Percentiles rank a stretch among this genome's conserved stretches.
Conservation (phyloP, 2,329 filamentous ascomycete species). For the Nothopassalora personata region DNA sequence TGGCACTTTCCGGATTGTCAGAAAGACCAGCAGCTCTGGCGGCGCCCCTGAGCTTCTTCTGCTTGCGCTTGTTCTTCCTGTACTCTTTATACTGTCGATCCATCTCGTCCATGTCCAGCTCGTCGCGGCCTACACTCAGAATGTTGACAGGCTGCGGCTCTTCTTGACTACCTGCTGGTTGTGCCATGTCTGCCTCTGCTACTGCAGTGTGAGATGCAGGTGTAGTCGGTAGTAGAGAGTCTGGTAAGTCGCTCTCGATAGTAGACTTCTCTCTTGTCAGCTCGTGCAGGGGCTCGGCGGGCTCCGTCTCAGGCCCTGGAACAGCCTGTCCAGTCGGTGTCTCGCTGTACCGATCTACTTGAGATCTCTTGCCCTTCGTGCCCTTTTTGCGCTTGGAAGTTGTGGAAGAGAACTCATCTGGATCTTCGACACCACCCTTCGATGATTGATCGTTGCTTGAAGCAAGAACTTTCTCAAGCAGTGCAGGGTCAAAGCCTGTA, state of each 20-base stretch:
- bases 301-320: neutral
- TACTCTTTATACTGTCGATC: slow-evolving; percentile 30
- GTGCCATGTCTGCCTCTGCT: neutral
- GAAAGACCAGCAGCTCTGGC: slow-evolving; percentile 13
- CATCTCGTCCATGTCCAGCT: slow-evolving; percentile 34
- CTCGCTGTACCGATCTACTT: neutral
- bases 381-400: slow-evolving; percentile 41
- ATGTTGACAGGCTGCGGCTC: neutral
- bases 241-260: neutral
- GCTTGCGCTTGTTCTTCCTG: slow-evolving; percentile 31
- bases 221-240: neutral
- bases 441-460: slow-evolving; percentile 27
- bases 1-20: slow-evolving; percentile 17
- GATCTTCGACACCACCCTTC: slow-evolving; percentile 20
- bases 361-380: slow-evolving; percentile 43
- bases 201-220: neutral
- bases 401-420: slow-evolving; percentile 31
- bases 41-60: slow-evolving; percentile 28
- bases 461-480: slow-evolving; percentile 34
- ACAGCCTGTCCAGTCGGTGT: slow-evolving; percentile 20
- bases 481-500: slow-evolving; percentile 31
- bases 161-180: neutral
- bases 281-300: neutral
- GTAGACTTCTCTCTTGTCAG: neutral
- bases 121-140: slow-evolving; percentile 17